Evolutionary conservation across 2,329 filamentous ascomycete genomes (phyloP), one percentile per base, ranked within the genome.

Genomic region (Fusarium sp.): DNA sequence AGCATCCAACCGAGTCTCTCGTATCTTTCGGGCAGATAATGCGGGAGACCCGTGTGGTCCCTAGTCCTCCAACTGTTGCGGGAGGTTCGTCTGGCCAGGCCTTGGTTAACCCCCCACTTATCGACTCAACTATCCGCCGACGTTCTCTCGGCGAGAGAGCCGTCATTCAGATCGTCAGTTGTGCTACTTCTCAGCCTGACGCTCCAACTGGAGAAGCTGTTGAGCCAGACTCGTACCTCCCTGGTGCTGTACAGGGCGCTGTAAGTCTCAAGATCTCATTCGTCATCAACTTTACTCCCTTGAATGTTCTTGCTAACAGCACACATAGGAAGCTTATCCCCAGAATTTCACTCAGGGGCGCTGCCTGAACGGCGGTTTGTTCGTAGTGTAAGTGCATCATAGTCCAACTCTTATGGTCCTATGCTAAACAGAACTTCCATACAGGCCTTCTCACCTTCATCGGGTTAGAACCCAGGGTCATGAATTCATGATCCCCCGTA

Each of bases 281-380:
- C 6, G 12, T 4, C 9, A 4, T 11, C 12, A 4, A 37, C 3
- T 7, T 11, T 9, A 14, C 7, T 14, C 7, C 6, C 7, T 16
- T 34, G 37, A 12, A 0, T 11, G 1, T 11, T 13, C 1, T 22
- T 29, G 3, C 32, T 69, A 11, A 68, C 22, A 13, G 25, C 7
- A 8, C 3, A 4, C 12, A 4, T 14, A 65, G 64, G 68, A 65
- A 14, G 30, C 34, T 13, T 65, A 52, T 25, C 64, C 27, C n/a
- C 52, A 20, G 22, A 52, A 3, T 6, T 16, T 20, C 40, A 49
- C 6, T 14, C 40, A 51, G 12, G 16, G 8, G 9, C 45, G 49
- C 16, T 13, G 37, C 13, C 25, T 67, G 20, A n/a, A 37, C 3
- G 46, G 24, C n/a, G 29, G 27, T 10, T 8, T 70, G 3, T 63